phyloP scores from a whole-genome alignment of 108 stramenopile genomes.

The Hondaea fermentalgiana region DNA sequence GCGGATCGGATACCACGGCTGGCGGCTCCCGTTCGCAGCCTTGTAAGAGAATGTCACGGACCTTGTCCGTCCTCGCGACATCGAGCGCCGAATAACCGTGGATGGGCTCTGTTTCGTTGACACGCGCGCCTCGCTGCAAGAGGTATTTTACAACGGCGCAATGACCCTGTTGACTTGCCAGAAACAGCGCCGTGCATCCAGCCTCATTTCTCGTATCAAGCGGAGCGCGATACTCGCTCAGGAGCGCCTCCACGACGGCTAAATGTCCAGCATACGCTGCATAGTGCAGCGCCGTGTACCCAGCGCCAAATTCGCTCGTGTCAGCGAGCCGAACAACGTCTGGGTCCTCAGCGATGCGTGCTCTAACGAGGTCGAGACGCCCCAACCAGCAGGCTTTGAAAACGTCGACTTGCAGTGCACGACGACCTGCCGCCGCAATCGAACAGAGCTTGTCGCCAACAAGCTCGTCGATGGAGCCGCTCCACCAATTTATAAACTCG shows the following conservation, averaged over 20 bases:
- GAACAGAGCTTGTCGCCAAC: not conserved
- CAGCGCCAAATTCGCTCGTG: not conserved
- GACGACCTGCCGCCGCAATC: not conserved
- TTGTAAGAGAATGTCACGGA: not conserved
- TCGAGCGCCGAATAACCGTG: not conserved
- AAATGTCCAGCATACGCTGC: not conserved
- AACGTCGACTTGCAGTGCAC: not conserved
- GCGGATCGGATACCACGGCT: not conserved
- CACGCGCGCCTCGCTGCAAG: not conserved
- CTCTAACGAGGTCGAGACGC: not conserved
- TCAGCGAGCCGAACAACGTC: not conserved
- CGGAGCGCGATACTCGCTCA: not conserved
- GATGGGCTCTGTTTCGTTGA: not conserved
- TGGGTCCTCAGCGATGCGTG: not conserved
- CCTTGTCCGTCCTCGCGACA: not conserved
- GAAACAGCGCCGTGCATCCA: not conserved
- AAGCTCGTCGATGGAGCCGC: not conserved
- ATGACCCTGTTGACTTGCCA: not conserved
- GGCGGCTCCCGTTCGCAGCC: not conserved
- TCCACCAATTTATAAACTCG: slow-evolving; percentile 1
- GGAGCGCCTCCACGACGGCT: not conserved
- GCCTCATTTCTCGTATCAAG: not conserved
- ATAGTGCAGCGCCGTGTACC: slow-evolving; percentile 11
- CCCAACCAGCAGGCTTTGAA: not conserved
- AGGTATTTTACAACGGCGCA: not conserved